A percentile compares a stretch with the other conserved stretches of the same genome.
Conservation (phyloP, 352 stramenopile genomes). For the Poterioochromonas sp. region DNA sequence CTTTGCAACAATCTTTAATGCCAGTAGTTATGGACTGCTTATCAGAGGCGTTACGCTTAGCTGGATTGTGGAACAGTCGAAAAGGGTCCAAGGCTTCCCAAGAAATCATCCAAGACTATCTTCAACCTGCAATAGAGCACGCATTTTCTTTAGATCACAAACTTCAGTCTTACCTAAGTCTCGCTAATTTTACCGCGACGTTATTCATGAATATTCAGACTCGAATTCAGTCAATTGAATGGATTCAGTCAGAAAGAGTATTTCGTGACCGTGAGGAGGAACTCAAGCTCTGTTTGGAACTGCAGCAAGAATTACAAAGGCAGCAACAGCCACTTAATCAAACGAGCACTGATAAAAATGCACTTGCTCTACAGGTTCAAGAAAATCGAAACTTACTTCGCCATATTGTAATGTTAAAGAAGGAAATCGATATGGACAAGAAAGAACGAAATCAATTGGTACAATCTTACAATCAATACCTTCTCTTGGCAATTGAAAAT, state of each 20-base stretch:
- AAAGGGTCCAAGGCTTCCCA: constrained; percentile 78
- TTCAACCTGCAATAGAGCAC: constrained; percentile 60
- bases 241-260: constrained; percentile 41
- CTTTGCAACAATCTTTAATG: background rate
- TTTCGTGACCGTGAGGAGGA: constrained; percentile 44
- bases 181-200: constrained; percentile 21
- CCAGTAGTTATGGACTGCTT: constrained; percentile 34
- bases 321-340: constrained; percentile 28
- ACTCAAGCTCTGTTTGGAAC: constrained; percentile 37
- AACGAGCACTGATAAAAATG: constrained; percentile 27
- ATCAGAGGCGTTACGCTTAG: constrained; percentile 59
- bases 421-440: constrained; percentile 72
- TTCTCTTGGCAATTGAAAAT: too few relatives aligned
- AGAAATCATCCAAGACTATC: constrained; percentile 79
- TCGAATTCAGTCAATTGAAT: constrained; percentile 38
- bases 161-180: background rate
- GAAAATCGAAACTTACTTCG: constrained; percentile 29
- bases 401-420: constrained; percentile 47
- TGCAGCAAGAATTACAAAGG: constrained; percentile 34
- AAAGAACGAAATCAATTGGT: constrained; percentile 72
- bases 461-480: constrained; percentile 60
- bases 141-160: background rate
- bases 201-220: constrained; percentile 52
- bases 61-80: constrained; percentile 80
- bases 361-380: background rate